phyloP scores from a whole-genome alignment of 2,329 filamentous ascomycete genomes.

The Celoporthe dispersa region DNA sequence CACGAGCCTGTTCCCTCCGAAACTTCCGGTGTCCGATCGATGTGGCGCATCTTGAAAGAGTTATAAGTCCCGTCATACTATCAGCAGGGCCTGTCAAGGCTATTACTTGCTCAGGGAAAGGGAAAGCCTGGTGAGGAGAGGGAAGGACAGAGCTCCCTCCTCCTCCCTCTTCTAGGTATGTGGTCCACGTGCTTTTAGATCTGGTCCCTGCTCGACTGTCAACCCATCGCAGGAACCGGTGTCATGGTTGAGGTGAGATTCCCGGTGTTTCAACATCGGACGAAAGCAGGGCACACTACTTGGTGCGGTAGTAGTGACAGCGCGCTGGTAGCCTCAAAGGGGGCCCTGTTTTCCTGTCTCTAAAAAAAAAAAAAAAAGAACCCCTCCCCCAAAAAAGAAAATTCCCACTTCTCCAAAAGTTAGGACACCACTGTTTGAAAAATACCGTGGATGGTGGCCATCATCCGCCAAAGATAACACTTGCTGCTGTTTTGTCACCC shows the following conservation, averaged over 20 bases:
- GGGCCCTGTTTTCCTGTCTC: background rate
- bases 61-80: background rate
- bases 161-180: background rate
- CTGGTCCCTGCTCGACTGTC: background rate
- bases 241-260: conserved; percentile 1
- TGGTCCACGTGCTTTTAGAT: background rate
- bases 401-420: conserved; percentile 17
- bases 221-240: background rate
- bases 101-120: background rate
- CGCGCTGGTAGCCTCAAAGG: background rate
- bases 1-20: background rate
- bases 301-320: conserved; percentile 5
- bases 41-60: background rate
- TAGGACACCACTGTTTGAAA: conserved; percentile 17
- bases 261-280: conserved; percentile 8
- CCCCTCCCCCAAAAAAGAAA: background rate
- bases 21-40: background rate
- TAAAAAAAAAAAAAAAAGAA: background rate
- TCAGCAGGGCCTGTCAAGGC: background rate
- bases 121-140: background rate
- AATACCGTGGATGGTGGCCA: background rate
- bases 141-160: background rate
- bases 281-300: background rate
- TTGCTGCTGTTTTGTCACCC: conserved; percentile 1
- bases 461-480: conserved; percentile 1